phyloP scores from a whole-genome alignment of 441 rosid genomes.

The Erysimum pusillum region DNA sequence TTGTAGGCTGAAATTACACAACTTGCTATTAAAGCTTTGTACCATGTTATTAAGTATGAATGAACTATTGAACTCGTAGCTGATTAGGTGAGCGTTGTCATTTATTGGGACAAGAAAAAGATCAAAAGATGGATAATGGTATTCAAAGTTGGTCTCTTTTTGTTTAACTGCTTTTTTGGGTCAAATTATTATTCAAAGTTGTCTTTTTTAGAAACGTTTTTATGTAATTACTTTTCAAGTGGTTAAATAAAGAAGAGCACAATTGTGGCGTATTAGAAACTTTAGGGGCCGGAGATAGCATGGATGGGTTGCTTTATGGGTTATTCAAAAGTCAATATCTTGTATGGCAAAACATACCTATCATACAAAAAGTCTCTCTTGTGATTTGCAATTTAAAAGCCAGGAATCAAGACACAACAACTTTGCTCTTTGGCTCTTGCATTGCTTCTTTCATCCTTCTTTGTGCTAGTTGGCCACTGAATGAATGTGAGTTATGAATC shows the following conservation, averaged over 20 bases:
- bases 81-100: conserved; percentile 34
- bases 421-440: conserved; percentile 30
- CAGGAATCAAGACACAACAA: conserved; percentile 24
- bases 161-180: neutral
- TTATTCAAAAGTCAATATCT: conserved; percentile 38
- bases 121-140: conserved; percentile 33
- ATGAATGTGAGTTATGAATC: conserved; percentile 15
- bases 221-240: conserved; percentile 13
- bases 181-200: conserved; percentile 27
- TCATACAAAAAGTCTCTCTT: conserved; percentile 25
- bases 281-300: conserved; percentile 28
- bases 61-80: conserved; percentile 18
- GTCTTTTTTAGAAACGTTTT: conserved; percentile 32
- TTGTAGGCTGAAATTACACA: neutral
- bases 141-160: neutral
- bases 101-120: conserved; percentile 24
- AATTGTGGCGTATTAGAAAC: conserved; percentile 7
- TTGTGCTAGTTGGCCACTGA: conserved; percentile 18
- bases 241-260: conserved; percentile 17
- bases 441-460: conserved; percentile 14
- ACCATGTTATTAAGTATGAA: neutral
- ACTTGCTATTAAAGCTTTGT: conserved; percentile 2
- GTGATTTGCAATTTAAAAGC: conserved; percentile 36
- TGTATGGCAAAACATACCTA: conserved; percentile 28
- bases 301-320: conserved; percentile 38